A percentile compares a stretch with the other conserved stretches of the same genome.
Evolutionary conservation across 768 basidiomycete genomes (phyloP).

Genomic region (Pleurotus citrinopileatus): DNA sequence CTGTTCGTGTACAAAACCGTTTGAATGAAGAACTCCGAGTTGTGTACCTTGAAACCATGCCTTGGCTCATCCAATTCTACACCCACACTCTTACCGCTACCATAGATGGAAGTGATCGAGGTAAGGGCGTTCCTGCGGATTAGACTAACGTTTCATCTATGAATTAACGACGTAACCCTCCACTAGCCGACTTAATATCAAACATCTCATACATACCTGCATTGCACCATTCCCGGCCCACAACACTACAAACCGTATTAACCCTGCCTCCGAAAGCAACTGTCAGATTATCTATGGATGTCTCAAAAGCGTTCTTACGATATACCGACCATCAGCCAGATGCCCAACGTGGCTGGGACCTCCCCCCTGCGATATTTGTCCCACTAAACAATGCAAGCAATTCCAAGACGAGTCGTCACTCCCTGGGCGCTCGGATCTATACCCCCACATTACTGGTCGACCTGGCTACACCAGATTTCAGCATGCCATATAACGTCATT

Average conservation of each 20-base stretch:
- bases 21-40: conserved; percentile 39
- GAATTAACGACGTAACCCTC: conserved; percentile 3
- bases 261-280: conserved; percentile 67
- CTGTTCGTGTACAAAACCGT: conserved; percentile 64
- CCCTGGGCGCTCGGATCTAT: conserved; percentile 52
- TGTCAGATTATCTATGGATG: conserved; percentile 65
- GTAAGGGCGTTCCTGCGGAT: conserved; percentile 29
- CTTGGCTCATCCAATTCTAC: conserved; percentile 89
- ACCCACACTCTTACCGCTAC: conserved; percentile 69
- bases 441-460: conserved; percentile 82
- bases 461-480: conserved; percentile 98
- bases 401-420: conserved; percentile 16
- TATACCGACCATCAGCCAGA: conserved; percentile 98
- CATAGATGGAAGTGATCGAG: conserved; percentile 42
- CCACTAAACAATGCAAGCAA: conserved; percentile 23
- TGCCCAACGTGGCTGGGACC: conserved; percentile 92
- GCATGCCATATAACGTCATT: conserved; percentile 99
- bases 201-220: conserved; percentile 67
- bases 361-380: conserved; percentile 81
- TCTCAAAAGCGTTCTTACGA: conserved; percentile 81
- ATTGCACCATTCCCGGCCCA: conserved; percentile 68
- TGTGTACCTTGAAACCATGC: conserved; percentile 88
- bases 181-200: conserved; percentile 59
- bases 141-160: neutral
- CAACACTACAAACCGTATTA: conserved; percentile 71